phyloP scores from a whole-genome alignment of 768 basidiomycete genomes.

The Xanthoconium stramineum region DNA sequence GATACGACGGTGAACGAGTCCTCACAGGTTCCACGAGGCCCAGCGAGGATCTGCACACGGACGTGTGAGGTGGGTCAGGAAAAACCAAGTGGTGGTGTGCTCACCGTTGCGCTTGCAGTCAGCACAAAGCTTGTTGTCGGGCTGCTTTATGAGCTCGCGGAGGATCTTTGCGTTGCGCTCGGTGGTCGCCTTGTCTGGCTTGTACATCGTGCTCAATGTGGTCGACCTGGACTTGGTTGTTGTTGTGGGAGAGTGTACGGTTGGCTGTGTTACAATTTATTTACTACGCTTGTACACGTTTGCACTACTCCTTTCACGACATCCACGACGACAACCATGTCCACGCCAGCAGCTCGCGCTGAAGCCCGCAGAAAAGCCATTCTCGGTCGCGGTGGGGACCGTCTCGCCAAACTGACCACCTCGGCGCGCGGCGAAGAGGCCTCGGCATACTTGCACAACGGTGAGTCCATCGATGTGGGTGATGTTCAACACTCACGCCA shows the following conservation, averaged over 20 bases:
- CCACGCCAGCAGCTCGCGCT: conserved; percentile 62
- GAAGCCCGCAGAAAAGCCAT: conserved; percentile 80
- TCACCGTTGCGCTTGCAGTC: conserved; percentile 96
- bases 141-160: conserved; percentile 81
- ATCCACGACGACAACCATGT: conserved; percentile 15
- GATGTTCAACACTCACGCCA: neutral
- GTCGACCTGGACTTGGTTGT: neutral
- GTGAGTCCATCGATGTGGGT: conserved; percentile 20
- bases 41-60: conserved; percentile 78
- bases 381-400: conserved; percentile 64
- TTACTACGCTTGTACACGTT: conserved; percentile 7
- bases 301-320: conserved; percentile 1
- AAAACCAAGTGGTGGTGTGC: conserved; percentile 20
- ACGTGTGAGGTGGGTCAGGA: neutral
- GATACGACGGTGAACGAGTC: neutral
- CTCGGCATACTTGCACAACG: conserved; percentile 50
- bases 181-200: conserved; percentile 82
- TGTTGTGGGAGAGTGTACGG: neutral
- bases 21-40: conserved; percentile 96
- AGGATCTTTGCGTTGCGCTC: conserved; percentile 76
- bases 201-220: conserved; percentile 33
- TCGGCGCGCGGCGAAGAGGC: conserved; percentile 71
- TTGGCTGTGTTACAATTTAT: neutral
- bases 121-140: conserved; percentile 92
- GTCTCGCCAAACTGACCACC: conserved; percentile 76